phyloP scores from a whole-genome alignment of 2,329 filamentous ascomycete genomes.

The Pseudophaeomoniella oleicola region DNA sequence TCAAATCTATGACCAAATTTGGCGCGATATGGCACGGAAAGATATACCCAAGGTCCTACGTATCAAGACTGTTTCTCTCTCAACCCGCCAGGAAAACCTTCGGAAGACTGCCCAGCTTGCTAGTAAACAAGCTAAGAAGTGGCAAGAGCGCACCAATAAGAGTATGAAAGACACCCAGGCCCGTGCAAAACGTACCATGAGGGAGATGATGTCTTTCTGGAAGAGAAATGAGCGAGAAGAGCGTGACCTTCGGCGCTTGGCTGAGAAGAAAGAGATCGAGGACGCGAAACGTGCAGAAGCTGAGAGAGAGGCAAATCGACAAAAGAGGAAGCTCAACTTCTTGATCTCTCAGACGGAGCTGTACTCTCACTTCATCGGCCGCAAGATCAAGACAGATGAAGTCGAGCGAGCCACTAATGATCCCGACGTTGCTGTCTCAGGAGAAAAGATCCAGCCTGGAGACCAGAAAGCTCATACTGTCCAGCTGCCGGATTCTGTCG shows the following conservation, averaged over 20 bases:
- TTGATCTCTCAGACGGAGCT: slow-evolving; percentile 96
- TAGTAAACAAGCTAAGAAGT: slow-evolving; percentile 91
- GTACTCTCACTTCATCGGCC: slow-evolving; percentile 98
- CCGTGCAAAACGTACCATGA: slow-evolving; percentile 92
- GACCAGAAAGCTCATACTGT: slow-evolving; percentile 25
- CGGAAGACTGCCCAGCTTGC: slow-evolving; percentile 95
- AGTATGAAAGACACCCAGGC: slow-evolving; percentile 96
- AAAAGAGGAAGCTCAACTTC: slow-evolving; percentile 98
- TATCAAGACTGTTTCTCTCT: slow-evolving; percentile 70
- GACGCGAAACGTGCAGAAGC: slow-evolving; percentile 94
- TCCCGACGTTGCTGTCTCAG: slow-evolving; percentile 46
- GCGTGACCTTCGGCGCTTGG: slow-evolving; percentile 81
- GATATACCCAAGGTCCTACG: slow-evolving; percentile 87
- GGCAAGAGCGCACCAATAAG: slow-evolving; percentile 97
- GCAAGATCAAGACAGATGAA: slow-evolving; percentile 96
- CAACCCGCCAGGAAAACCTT: slow-evolving; percentile 82
- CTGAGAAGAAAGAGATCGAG: slow-evolving; percentile 90
- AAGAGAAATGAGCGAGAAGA: slow-evolving; percentile 97
- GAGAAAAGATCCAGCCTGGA: slow-evolving; percentile 15
- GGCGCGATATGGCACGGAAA: slow-evolving; percentile 85
- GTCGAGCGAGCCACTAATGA: slow-evolving; percentile 83
- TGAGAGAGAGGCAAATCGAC: slow-evolving; percentile 88
- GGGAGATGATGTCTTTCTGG: slow-evolving; percentile 99
- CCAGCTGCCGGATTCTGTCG: slow-evolving; percentile 31
- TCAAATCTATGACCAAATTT: slow-evolving; percentile 94